Evolutionary conservation across 108 stramenopile genomes (phyloP).

Genomic region (Phaeodactylum tricornutum): DNA sequence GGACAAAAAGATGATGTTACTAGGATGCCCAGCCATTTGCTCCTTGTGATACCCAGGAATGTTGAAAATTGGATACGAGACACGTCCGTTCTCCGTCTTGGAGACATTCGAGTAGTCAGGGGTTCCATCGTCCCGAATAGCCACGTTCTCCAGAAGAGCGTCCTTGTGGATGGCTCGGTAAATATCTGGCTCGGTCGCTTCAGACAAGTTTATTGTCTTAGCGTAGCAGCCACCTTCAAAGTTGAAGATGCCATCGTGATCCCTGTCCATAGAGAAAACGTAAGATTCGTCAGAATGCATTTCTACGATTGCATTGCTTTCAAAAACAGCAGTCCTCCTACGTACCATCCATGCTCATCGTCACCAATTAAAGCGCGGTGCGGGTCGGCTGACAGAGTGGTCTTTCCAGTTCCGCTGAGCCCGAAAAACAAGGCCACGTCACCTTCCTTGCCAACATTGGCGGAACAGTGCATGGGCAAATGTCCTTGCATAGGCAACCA

Average conservation of each 20-base stretch:
- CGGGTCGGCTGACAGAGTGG: conserved; percentile 93
- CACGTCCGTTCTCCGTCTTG: conserved; percentile 98
- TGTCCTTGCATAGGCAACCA: conserved; percentile 87
- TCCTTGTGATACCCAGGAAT: conserved; percentile 86
- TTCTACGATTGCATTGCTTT: too few species aligned
- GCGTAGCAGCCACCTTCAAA: conserved; percentile 99
- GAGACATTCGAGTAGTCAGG: conserved; percentile 87
- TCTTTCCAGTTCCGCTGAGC: conserved; percentile 92
- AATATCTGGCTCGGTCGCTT: conserved; percentile 95
- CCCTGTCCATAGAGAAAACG: too few species aligned
- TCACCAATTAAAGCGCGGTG: conserved; percentile 92
- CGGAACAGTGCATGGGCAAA: conserved; percentile 97
- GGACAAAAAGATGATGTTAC: conserved; percentile 91
- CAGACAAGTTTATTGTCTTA: conserved; percentile 92
- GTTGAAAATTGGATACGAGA: conserved; percentile 93
- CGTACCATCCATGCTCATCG: conserved; percentile 96
- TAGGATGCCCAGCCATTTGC: conserved; percentile 93
- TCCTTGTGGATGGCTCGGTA: conserved; percentile 91
- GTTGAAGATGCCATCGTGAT: conserved; percentile 95
- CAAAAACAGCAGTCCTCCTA: too few species aligned
- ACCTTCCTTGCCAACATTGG: conserved; percentile 89
- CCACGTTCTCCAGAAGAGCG: conserved; percentile 93
- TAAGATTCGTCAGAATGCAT: too few species aligned
- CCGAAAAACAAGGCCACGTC: conserved; percentile 95
- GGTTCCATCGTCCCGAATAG: conserved; percentile 41